These are phyloP conservation scores for Lolium perenne DNA, from an alignment of 176 grass and related monocot genomes.

Conservation along the genomic window DNA sequence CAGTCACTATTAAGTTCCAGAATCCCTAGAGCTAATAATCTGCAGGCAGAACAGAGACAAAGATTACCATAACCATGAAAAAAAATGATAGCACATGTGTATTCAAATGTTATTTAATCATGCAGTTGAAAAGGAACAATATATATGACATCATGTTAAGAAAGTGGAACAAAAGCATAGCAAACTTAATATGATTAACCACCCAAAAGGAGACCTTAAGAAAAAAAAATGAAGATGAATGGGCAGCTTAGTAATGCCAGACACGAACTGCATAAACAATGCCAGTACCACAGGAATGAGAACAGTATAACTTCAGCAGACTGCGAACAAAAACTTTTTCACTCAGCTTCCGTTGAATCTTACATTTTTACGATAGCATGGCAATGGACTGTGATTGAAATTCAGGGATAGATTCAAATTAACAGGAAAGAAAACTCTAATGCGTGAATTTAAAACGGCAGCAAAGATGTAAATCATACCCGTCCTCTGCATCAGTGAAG, in stretches of 20 bases:
- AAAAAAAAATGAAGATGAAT: conserved; percentile 22
- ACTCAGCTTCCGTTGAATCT: conserved; percentile 21
- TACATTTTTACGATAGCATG: conserved; percentile 19
- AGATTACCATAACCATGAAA: conserved; percentile 14
- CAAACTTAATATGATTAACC: conserved; percentile 38
- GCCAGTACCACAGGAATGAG: conserved; percentile 24
- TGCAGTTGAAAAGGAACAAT: conserved; percentile 19
- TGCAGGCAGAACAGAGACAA: conserved; percentile 46
- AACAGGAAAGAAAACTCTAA: conserved; percentile 1
- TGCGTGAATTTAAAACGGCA: background rate
- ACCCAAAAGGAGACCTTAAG: background rate
- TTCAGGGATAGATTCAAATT: conserved; percentile 18
- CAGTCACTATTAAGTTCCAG: conserved; percentile 89
- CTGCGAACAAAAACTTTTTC: conserved; percentile 27
- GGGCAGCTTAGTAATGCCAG: conserved; percentile 27
- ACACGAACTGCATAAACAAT: conserved; percentile 36
- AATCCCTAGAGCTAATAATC: conserved; percentile 92
- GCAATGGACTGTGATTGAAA: conserved; percentile 42
- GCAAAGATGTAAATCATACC: conserved; percentile 51
- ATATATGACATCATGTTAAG: conserved; percentile 13
- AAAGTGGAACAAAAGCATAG: conserved; percentile 22
- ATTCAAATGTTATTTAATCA: conserved; percentile 5
- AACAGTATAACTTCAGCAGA: background rate
- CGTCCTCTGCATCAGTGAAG: conserved; percentile 98
- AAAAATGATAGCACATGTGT: conserved; percentile 21